Percentiles rank a stretch among this genome's conserved stretches.
Evolutionary conservation across 179 eudicot genomes (phyloP).

Genomic region (Sideroxylon spinosum): DNA sequence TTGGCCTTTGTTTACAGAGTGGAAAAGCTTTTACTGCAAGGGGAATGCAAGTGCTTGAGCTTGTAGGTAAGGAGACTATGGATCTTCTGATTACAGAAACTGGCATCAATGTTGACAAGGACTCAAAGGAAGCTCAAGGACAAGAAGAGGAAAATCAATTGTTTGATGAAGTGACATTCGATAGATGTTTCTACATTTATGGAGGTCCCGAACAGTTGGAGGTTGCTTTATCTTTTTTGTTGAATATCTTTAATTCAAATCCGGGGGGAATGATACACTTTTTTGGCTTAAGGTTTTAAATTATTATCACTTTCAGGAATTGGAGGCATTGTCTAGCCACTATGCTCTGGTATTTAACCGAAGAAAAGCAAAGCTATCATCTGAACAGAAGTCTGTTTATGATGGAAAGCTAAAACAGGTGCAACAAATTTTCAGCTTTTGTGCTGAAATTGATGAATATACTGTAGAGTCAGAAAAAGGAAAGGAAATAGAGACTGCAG

Average conservation of each 20-base stretch:
- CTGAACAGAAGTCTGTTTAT: slow-evolving; percentile 70
- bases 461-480: slow-evolving; percentile 59
- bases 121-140: slow-evolving; percentile 35
- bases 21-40: slow-evolving; percentile 90
- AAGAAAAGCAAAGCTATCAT: slow-evolving; percentile 67
- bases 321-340: slow-evolving; percentile 92
- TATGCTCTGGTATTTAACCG: slow-evolving; percentile 77
- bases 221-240: slow-evolving; percentile 33
- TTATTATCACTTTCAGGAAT: slow-evolving; percentile 46
- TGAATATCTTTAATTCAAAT: slow-evolving; percentile 4
- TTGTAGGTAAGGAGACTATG: slow-evolving; percentile 94
- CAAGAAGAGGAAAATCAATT: slow-evolving; percentile 60
- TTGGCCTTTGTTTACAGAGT: slow-evolving; percentile 41
- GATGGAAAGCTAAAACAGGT: slow-evolving; percentile 84
- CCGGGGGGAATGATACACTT: neutral
- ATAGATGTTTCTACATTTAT: slow-evolving; percentile 93
- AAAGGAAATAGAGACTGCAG: slow-evolving; percentile 63
- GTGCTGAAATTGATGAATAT: slow-evolving; percentile 49
- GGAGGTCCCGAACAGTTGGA: slow-evolving; percentile 98
- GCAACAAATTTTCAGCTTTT: slow-evolving; percentile 73
- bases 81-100: slow-evolving; percentile 84
- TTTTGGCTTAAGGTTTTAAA: slow-evolving; percentile 13
- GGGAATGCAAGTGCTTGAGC: slow-evolving; percentile 93
- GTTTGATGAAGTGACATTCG: slow-evolving; percentile 81
- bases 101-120: slow-evolving; percentile 67